Percentiles rank a stretch among this genome's conserved stretches.
These are phyloP conservation scores for Psilocybe azurescens DNA, from an alignment of 768 basidiomycete genomes.

Conservation along the genomic window DNA sequence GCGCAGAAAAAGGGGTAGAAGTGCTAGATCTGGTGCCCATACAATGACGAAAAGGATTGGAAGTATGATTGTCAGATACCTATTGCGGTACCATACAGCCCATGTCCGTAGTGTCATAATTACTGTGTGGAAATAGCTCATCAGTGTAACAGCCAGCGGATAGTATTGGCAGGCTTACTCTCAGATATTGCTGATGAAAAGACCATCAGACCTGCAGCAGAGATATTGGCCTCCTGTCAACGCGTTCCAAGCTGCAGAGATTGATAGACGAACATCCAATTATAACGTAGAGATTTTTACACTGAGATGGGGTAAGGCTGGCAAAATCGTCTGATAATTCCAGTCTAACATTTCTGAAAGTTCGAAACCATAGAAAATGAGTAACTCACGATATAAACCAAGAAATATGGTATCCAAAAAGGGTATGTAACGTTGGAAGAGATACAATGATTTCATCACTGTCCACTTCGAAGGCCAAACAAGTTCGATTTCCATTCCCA, in stretches of 20 bases:
- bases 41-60: slow-evolving; percentile 11
- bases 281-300: background rate
- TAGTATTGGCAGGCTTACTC: background rate
- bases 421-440: slow-evolving; percentile 25
- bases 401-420: slow-evolving; percentile 25
- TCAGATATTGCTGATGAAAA: slow-evolving; percentile 8
- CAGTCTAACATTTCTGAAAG: background rate
- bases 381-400: slow-evolving; percentile 12
- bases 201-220: slow-evolving; percentile 11
- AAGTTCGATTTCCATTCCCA: slow-evolving; percentile 24
- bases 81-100: slow-evolving; percentile 26
- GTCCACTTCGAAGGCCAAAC: slow-evolving; percentile 26
- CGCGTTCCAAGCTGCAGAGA: too few species aligned
- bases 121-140: slow-evolving; percentile 13
- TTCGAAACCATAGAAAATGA: too few species aligned
- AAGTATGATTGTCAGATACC: slow-evolving; percentile 16
- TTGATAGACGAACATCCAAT: background rate
- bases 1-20: slow-evolving; percentile 14
- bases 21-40: slow-evolving; percentile 11
- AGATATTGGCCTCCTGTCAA: too few species aligned
- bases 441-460: slow-evolving; percentile 25
- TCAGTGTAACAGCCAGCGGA: background rate
- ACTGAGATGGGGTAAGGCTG: background rate
- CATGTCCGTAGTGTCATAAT: slow-evolving; percentile 26
- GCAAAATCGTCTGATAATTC: background rate